A percentile compares a stretch with the other conserved stretches of the same genome.
Evolutionary conservation across 331 rosid genomes (phyloP).

Genomic region (Quercus phellos): DNA sequence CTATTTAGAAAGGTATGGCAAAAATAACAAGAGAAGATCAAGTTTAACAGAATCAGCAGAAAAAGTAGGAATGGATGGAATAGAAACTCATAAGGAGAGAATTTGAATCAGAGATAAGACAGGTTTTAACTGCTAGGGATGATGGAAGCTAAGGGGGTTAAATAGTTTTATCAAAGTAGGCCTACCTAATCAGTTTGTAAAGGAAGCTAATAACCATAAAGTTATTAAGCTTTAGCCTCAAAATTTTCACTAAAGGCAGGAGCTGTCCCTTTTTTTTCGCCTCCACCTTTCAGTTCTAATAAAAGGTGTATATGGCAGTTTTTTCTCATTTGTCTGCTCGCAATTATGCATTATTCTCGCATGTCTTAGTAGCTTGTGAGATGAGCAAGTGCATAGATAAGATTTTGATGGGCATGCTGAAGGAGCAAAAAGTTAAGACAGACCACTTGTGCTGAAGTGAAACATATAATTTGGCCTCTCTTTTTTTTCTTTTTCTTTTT

Average conservation of each 20-base stretch:
- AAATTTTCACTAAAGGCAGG: too few species aligned
- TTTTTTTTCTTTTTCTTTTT: not conserved
- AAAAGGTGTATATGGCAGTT: constrained; percentile 5
- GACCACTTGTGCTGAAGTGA: constrained; percentile 30
- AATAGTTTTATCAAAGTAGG: constrained; percentile 36
- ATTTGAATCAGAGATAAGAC: constrained; percentile 12
- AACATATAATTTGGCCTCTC: constrained; percentile 24
- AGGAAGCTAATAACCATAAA: not conserved
- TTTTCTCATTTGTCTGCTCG: constrained; percentile 23
- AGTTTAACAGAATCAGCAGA: constrained; percentile 8
- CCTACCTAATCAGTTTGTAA: constrained; percentile 23
- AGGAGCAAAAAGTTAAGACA: constrained; percentile 24
- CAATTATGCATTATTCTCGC: constrained; percentile 25
- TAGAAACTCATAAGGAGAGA: constrained; percentile 15
- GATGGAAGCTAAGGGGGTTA: constrained; percentile 33
- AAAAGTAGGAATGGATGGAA: constrained; percentile 19
- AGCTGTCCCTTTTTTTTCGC: constrained; percentile 13
- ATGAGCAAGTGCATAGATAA: constrained; percentile 32
- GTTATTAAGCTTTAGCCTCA: constrained; percentile 20
- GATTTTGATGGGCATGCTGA: constrained; percentile 32
- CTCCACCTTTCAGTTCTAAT: constrained; percentile 28
- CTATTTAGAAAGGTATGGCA: constrained; percentile 19
- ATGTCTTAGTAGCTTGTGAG: constrained; percentile 28
- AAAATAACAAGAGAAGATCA: constrained; percentile 16
- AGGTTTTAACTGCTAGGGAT: constrained; percentile 22